These are phyloP conservation scores for Pichia nanzhaoensis DNA, from an alignment of 805 yeast species.

Conservation along the genomic window DNA sequence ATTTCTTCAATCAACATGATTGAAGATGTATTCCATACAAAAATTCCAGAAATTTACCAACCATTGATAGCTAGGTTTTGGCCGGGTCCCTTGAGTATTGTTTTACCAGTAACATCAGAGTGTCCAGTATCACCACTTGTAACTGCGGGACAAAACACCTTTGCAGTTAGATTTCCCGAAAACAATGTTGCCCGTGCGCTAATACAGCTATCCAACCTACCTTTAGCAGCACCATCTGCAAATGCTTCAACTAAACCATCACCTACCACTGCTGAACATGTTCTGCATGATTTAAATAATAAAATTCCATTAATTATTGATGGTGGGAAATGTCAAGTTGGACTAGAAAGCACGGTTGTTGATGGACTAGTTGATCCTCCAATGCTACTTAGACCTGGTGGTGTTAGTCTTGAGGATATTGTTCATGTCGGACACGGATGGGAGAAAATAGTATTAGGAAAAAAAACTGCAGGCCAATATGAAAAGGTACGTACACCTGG, in stretches of 20 bases:
- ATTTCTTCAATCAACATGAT: conserved; percentile 74
- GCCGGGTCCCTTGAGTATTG: conserved; percentile 95
- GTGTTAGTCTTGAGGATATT: conserved; percentile 76
- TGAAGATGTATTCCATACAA: conserved; percentile 45
- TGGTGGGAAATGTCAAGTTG: conserved; percentile 85
- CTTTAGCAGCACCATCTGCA: conserved; percentile 97
- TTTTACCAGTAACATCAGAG: conserved; percentile 52
- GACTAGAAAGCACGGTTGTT: conserved; percentile 90
- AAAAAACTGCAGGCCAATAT: conserved; percentile 50
- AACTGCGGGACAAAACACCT: conserved; percentile 83
- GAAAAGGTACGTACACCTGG: conserved; percentile 92
- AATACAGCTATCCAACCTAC: conserved; percentile 75
- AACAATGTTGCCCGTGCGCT: conserved; percentile 88
- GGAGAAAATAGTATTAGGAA: conserved; percentile 58
- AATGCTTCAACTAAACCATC: conserved; percentile 94
- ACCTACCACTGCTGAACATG: conserved; percentile 86
- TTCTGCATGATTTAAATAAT: conserved; percentile 69
- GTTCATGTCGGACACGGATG: conserved; percentile 51
- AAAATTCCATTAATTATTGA: conserved; percentile 80
- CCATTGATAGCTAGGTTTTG: conserved; percentile 65
- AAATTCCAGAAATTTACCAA: conserved; percentile 63
- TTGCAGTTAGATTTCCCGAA: conserved; percentile 85
- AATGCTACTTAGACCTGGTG: conserved; percentile 88
- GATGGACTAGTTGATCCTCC: conserved; percentile 88
- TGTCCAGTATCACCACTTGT: conserved; percentile 63